Conservation (phyloP, 139 green algal genomes). For the Raphidocelis subcapitata region DNA sequence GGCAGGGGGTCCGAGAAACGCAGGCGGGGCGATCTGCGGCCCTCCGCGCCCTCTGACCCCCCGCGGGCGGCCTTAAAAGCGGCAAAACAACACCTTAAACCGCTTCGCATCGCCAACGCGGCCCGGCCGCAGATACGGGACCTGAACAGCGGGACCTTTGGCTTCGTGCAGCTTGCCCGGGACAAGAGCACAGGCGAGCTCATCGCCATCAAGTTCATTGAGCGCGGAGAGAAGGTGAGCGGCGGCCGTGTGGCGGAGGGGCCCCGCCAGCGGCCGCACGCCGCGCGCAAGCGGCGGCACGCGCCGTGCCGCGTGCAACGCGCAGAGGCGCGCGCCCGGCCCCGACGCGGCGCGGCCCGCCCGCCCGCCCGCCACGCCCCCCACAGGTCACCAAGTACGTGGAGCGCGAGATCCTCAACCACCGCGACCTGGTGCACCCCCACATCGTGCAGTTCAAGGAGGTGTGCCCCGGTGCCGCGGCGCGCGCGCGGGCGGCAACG, state of each 20-base stretch:
- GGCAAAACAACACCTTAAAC: too few species aligned
- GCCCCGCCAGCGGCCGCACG: too few species aligned
- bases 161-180: constrained; percentile 83
- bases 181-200: constrained; percentile 73
- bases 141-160: constrained; percentile 86
- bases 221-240: constrained; percentile 52
- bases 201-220: constrained; percentile 67
- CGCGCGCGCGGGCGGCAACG: background rate
- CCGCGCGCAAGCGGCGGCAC: too few species aligned
- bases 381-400: constrained; percentile 90
- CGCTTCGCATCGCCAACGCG: background rate
- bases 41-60: too few species aligned
- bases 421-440: constrained; percentile 85
- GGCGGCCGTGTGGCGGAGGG: too few species aligned
- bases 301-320: too few species aligned
- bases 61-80: too few species aligned
- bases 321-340: too few species aligned
- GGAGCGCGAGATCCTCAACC: constrained; percentile 92
- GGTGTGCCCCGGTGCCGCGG: constrained; percentile 49
- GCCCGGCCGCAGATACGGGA: constrained; percentile 38
- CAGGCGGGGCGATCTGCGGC: too few species aligned
- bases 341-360: too few species aligned
- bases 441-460: constrained; percentile 84
- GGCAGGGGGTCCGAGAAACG: background rate
- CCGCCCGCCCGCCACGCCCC: too few species aligned